Conservation (phyloP, 1,284 basidiomycete species). For the Coniophora puteana region DNA sequence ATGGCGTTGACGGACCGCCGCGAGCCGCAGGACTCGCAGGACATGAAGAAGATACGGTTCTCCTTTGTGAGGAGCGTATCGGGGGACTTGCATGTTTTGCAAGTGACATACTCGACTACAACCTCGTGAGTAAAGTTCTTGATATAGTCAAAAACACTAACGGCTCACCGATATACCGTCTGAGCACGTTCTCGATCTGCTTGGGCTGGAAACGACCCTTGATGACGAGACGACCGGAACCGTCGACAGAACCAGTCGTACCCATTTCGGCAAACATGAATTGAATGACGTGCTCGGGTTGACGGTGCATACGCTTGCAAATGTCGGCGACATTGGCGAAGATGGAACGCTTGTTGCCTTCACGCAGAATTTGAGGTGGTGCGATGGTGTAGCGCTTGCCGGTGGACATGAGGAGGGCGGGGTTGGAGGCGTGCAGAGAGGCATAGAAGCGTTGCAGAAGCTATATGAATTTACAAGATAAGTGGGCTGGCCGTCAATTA, state of each 20-base stretch:
- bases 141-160: constrained; percentile 4
- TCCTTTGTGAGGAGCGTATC: constrained; percentile 96
- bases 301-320: constrained; percentile 97
- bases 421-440: constrained; percentile 92
- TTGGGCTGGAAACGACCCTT: constrained; percentile 98
- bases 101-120: constrained; percentile 97
- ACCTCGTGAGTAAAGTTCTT: constrained; percentile 1
- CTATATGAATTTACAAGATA: constrained; percentile 37
- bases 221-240: constrained; percentile 90
- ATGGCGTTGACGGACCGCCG: constrained; percentile 92
- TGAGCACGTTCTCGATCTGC: constrained; percentile 96
- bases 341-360: constrained; percentile 96
- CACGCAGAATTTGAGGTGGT: constrained; percentile 91
- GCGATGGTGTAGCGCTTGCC: constrained; percentile 97
- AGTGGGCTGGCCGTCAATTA: not conserved
- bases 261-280: constrained; percentile 99
- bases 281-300: constrained; percentile 98
- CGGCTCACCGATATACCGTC: constrained; percentile 89
- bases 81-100: constrained; percentile 99
- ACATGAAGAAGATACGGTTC: constrained; percentile 99
- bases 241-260: constrained; percentile 95
- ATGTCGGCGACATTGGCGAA: constrained; percentile 98
- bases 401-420: constrained; percentile 80
- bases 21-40: constrained; percentile 93
- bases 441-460: constrained; percentile 92